Percentiles rank a stretch among this genome's conserved stretches.
phyloP scores from a whole-genome alignment of 108 stramenopile species.

The Nannochloropsis salina region DNA sequence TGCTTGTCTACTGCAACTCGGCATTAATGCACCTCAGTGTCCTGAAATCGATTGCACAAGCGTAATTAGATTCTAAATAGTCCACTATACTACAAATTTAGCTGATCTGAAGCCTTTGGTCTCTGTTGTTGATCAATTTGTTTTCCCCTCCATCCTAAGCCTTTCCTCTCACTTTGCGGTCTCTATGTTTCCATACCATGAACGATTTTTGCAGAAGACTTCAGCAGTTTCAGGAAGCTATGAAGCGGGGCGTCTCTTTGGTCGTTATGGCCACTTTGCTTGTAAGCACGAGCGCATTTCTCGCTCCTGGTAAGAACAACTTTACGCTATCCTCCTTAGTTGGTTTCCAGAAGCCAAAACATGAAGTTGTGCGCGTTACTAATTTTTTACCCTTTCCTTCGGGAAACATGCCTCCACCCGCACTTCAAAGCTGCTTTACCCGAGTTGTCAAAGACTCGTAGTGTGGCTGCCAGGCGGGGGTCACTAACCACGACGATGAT shows the following conservation, averaged over 20 bases:
- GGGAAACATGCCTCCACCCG: not conserved
- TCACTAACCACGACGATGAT: not conserved
- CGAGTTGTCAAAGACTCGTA: not conserved
- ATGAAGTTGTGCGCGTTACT: no score
- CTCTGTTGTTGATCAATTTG: no score
- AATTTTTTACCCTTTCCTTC: not conserved
- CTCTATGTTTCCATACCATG: no score
- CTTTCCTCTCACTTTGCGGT: no score
- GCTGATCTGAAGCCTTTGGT: no score
- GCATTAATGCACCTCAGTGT: no score
- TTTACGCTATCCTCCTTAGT: not conserved
- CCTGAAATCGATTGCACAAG: no score
- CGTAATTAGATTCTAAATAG: no score
- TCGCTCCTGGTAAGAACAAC: not conserved
- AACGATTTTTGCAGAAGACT: not conserved
- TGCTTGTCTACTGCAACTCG: no score
- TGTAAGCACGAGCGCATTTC: conserved; percentile 7
- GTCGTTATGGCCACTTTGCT: not conserved
- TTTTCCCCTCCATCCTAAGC: no score
- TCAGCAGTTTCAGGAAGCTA: not conserved
- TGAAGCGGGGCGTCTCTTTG: not conserved
- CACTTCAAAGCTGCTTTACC: not conserved
- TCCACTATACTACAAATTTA: no score
- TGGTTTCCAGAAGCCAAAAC: not conserved
- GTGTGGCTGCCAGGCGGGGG: not conserved